Evolutionary conservation across 2,329 filamentous ascomycete species (phyloP).

Genomic region (Aspergillus sp.): DNA sequence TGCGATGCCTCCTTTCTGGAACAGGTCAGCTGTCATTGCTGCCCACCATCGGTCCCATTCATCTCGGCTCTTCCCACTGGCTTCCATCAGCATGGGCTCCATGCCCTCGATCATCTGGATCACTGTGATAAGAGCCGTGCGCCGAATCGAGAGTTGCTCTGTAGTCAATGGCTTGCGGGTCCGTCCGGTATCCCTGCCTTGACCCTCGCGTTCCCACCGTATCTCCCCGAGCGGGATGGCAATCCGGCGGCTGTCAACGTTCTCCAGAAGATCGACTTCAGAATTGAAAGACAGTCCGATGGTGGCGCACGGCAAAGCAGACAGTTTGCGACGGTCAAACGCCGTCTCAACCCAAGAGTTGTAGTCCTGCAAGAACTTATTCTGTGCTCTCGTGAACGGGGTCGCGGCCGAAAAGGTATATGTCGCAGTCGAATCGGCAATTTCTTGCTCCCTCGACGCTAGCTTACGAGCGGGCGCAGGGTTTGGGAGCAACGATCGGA

Average conservation of each 20-base stretch:
- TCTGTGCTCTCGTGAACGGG: conserved; percentile 73
- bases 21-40: conserved; percentile 78
- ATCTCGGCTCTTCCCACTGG: conserved; percentile 79
- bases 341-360: conserved; percentile 77
- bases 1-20: conserved; percentile 71
- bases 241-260: conserved; percentile 68
- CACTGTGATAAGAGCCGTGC: conserved; percentile 75
- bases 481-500: conserved; percentile 78
- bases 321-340: conserved; percentile 65
- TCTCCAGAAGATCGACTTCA: conserved; percentile 66
- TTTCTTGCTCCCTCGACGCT: conserved; percentile 58
- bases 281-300: conserved; percentile 75
- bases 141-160: conserved; percentile 68
- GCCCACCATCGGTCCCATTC: conserved; percentile 90
- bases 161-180: conserved; percentile 53
- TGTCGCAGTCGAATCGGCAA: conserved; percentile 66
- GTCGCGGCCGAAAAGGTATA: conserved; percentile 81
- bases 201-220: conserved; percentile 73
- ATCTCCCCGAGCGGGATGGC: conserved; percentile 84
- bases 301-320: conserved; percentile 71
- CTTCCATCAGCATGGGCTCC: conserved; percentile 75
- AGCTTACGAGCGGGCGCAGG: conserved; percentile 56
- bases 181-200: conserved; percentile 30
- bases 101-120: conserved; percentile 80
- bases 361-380: conserved; percentile 76